Evolutionary conservation across 2,329 filamentous ascomycete species (phyloP).

Genomic region (Penicillium sp.): DNA sequence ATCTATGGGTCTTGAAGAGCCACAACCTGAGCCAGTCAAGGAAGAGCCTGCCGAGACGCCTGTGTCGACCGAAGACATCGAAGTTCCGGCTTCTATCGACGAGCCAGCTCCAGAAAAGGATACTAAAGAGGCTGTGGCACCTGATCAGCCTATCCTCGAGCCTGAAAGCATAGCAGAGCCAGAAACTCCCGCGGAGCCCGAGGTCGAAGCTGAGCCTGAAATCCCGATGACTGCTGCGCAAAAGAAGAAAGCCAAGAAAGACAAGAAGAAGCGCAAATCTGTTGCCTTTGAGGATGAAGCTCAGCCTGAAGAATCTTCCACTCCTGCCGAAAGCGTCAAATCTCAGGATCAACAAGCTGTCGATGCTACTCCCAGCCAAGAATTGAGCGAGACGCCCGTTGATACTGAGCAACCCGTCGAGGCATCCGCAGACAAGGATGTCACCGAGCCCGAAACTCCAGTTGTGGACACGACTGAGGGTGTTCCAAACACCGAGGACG

Average conservation of each 20-base stretch:
- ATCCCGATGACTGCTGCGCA: constrained; percentile 11
- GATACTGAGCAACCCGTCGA: not conserved
- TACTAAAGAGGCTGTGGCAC: constrained; percentile 10
- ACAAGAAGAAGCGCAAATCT: constrained; percentile 23
- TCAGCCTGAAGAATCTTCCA: not conserved
- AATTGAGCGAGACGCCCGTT: constrained; percentile 2
- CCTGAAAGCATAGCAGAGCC: not conserved
- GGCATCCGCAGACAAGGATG: not conserved
- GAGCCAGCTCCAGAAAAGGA: constrained; percentile 4
- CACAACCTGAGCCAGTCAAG: constrained; percentile 7
- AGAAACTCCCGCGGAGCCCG: not conserved
- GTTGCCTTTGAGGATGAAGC: constrained; percentile 14
- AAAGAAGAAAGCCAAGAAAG: constrained; percentile 8
- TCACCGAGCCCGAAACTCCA: not conserved
- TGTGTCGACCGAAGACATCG: not conserved
- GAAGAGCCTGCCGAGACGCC: not conserved
- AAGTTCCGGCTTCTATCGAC: not conserved
- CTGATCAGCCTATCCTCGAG: constrained; percentile 9
- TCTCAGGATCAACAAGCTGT: not conserved
- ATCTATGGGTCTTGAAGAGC: not conserved
- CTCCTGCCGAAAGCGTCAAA: not conserved
- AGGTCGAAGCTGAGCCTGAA: constrained; percentile 1
- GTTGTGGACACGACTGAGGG: not conserved
- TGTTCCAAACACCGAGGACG: not conserved
- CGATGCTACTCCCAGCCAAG: constrained; percentile 1